Conservation (phyloP, 164 flowering plant species). For the Stephania japonica region DNA sequence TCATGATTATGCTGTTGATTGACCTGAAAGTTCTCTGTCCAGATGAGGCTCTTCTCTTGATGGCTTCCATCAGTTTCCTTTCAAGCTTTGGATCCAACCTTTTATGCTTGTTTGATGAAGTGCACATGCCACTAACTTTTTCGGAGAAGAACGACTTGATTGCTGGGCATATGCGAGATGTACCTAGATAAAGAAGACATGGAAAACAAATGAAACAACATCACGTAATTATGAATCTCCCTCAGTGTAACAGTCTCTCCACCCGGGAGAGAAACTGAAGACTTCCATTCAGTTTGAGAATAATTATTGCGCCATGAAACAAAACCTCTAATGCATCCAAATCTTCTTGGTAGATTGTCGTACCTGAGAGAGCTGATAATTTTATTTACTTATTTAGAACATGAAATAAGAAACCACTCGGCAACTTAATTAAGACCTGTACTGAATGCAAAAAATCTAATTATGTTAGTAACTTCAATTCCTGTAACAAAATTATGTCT, state of each 20-base stretch:
- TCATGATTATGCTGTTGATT: conserved; percentile 56
- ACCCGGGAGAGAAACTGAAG: not conserved
- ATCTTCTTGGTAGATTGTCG: not conserved
- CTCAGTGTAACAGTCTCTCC: not conserved
- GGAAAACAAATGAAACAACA: not conserved
- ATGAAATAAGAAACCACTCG: no score
- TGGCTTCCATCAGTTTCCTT: conserved; percentile 50
- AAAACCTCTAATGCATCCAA: not conserved
- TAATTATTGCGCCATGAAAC: not conserved
- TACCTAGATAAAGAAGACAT: conserved; percentile 27
- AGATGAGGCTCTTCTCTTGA: conserved; percentile 30
- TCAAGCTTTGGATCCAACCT: conserved; percentile 54
- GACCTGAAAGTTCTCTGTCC: conserved; percentile 40
- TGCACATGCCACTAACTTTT: conserved; percentile 37
- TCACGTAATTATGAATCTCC: not conserved
- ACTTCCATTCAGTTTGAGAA: not conserved
- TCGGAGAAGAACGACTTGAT: conserved; percentile 37
- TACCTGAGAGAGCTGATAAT: no score
- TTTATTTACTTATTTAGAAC: no score
- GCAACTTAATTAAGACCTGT: no score
- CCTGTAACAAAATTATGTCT: no score
- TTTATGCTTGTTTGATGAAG: conserved; percentile 34
- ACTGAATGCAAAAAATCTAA: no score
- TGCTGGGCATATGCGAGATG: conserved; percentile 23
- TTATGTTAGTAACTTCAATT: no score